Percentiles rank a stretch among this genome's conserved stretches.
Conservation (phyloP, 768 basidiomycete genomes). For the Coprinellus micaceus region DNA sequence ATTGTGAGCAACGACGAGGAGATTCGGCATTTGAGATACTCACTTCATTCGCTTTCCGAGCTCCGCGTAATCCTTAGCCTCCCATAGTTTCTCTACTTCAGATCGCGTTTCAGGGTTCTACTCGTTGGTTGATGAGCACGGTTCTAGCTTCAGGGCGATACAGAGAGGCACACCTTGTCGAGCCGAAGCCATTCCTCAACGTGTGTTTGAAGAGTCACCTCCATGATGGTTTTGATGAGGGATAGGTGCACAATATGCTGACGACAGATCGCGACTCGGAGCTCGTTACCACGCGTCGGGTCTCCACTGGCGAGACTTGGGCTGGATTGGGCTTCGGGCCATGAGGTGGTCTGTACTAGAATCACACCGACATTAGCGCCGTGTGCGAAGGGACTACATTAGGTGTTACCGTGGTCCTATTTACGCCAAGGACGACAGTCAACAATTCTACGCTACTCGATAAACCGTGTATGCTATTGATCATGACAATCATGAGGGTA, state of each 20-base stretch:
- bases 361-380: too few relatives aligned
- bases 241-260: neutral
- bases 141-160: neutral
- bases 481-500: neutral
- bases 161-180: constrained; percentile 33
- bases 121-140: neutral
- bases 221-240: constrained; percentile 6
- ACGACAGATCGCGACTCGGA: too few relatives aligned
- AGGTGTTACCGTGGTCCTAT: neutral
- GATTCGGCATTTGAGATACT: neutral
- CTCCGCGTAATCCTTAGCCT: constrained; percentile 39
- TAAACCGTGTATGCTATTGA: too few relatives aligned
- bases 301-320: neutral
- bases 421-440: too few relatives aligned
- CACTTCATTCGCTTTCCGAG: constrained; percentile 58
- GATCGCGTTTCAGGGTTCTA: constrained; percentile 49
- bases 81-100: constrained; percentile 48
- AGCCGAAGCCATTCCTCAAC: constrained; percentile 50
- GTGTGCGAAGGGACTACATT: constrained; percentile 2
- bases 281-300: neutral
- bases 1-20: neutral
- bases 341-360: too few relatives aligned
- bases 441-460: too few relatives aligned
- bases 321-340: too few relatives aligned
- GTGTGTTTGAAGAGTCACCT: constrained; percentile 33